These are phyloP conservation scores for Microstegium vimineum DNA, from an alignment of 176 grass and related monocot genomes.

Conservation along the genomic window DNA sequence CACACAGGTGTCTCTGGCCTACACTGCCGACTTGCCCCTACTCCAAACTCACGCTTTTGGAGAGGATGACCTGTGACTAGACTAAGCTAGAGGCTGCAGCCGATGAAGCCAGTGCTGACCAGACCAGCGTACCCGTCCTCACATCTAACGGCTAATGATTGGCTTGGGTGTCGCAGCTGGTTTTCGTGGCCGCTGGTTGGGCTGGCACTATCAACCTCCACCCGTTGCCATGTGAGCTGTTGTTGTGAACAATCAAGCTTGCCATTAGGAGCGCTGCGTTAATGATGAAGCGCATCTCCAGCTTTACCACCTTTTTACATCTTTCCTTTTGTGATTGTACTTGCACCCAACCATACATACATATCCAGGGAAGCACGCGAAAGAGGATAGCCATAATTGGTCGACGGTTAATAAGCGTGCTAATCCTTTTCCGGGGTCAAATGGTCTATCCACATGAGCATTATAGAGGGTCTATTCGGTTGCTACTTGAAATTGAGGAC, in stretches of 20 bases:
- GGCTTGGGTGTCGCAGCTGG: neutral
- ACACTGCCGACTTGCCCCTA: neutral
- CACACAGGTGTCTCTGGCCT: neutral
- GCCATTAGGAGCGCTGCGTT: neutral
- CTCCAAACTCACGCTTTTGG: constrained; percentile 24
- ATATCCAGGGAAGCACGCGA: neutral
- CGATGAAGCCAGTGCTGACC: neutral
- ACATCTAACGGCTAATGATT: constrained; percentile 27
- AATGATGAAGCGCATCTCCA: constrained; percentile 18
- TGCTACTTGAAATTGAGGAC: too few relatives aligned
- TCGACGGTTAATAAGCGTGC: neutral
- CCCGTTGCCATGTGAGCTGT: constrained; percentile 39
- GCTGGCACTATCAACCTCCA: constrained; percentile 24
- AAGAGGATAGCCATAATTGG: neutral
- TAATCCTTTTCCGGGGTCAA: neutral
- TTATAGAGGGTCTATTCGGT: too few relatives aligned
- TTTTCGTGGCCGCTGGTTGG: neutral
- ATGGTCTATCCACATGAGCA: neutral
- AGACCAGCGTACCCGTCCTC: neutral
- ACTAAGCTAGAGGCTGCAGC: neutral
- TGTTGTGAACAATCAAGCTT: neutral
- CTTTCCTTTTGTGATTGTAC: neutral
- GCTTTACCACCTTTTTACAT: constrained; percentile 10
- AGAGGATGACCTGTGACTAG: neutral
- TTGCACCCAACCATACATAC: neutral